Evolutionary conservation across 208 protist species (phyloP).

Genomic region (Acanthamoeba lenticulata): DNA sequence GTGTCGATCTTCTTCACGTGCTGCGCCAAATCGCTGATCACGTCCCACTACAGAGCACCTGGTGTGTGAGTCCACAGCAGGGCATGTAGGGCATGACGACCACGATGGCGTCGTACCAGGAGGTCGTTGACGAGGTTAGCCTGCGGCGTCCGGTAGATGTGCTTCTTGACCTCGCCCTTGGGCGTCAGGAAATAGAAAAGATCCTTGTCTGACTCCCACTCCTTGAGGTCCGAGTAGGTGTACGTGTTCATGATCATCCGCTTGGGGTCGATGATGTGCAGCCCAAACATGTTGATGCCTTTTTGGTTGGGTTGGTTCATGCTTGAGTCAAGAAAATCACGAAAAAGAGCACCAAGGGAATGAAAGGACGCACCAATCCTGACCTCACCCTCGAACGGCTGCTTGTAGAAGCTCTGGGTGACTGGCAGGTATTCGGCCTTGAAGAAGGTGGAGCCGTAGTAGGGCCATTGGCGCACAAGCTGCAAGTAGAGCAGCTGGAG

Average conservation of each 20-base stretch:
- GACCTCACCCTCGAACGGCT: constrained; percentile 66
- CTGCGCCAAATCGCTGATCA: constrained; percentile 57
- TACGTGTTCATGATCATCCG: constrained; percentile 69
- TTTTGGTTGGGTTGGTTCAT: neutral
- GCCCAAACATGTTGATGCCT: constrained; percentile 65
- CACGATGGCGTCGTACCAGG: neutral
- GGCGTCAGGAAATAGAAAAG: constrained; percentile 62
- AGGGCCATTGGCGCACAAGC: constrained; percentile 61
- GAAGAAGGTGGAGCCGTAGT: constrained; percentile 69
- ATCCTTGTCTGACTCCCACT: constrained; percentile 58
- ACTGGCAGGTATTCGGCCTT: constrained; percentile 64
- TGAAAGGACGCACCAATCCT: constrained; percentile 2
- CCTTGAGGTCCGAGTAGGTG: constrained; percentile 62
- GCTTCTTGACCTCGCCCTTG: constrained; percentile 61
- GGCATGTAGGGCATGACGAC: neutral
- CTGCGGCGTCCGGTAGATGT: constrained; percentile 59
- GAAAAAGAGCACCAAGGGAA: neutral
- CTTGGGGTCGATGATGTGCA: constrained; percentile 64
- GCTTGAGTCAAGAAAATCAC: neutral
- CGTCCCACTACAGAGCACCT: constrained; percentile 1
- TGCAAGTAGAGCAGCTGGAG: constrained; percentile 66
- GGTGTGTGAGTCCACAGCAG: no score
- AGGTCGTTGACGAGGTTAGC: constrained; percentile 62
- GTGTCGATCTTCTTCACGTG: constrained; percentile 67
- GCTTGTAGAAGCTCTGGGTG: constrained; percentile 31